These are phyloP conservation scores for Edaphochlamys debaryana DNA, from an alignment of 139 green algal genomes.

Conservation along the genomic window DNA sequence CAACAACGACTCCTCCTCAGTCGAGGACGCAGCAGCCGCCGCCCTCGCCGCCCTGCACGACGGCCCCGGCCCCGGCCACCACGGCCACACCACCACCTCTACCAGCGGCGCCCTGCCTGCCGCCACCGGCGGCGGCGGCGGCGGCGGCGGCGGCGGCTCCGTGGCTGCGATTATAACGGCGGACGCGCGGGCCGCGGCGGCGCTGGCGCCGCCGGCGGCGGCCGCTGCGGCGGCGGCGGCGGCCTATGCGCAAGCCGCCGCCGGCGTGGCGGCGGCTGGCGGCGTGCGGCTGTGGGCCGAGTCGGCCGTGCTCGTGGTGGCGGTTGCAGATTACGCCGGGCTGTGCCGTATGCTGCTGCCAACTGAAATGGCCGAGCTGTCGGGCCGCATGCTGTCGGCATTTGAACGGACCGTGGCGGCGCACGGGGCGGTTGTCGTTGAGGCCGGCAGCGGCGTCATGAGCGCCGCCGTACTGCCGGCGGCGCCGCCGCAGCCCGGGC, in stretches of 20 bases:
- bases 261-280: background rate
- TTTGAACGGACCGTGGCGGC: slow-evolving; percentile 5
- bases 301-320: slow-evolving; percentile 22
- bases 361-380: slow-evolving; percentile 27
- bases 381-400: slow-evolving; percentile 1
- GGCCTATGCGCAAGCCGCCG: background rate
- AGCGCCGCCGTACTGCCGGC: slow-evolving; percentile 3
- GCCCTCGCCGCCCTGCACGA: background rate
- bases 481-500: background rate
- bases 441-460: slow-evolving; percentile 25
- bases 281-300: background rate
- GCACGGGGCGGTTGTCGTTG: background rate
- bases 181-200: too few relatives aligned
- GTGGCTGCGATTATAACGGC: too few relatives aligned
- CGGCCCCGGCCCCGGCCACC: too few relatives aligned
- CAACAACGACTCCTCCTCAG: background rate
- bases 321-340: slow-evolving; percentile 23
- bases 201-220: too few relatives aligned
- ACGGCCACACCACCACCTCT: too few relatives aligned
- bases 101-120: background rate
- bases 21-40: background rate
- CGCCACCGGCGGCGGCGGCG: too few relatives aligned
- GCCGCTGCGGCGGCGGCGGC: background rate
- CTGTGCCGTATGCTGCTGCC: slow-evolving; percentile 34
- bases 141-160: background rate